Base-by-base conservation (phyloP, 345 rosid genomes). In the Adansonia digitata region DNA sequence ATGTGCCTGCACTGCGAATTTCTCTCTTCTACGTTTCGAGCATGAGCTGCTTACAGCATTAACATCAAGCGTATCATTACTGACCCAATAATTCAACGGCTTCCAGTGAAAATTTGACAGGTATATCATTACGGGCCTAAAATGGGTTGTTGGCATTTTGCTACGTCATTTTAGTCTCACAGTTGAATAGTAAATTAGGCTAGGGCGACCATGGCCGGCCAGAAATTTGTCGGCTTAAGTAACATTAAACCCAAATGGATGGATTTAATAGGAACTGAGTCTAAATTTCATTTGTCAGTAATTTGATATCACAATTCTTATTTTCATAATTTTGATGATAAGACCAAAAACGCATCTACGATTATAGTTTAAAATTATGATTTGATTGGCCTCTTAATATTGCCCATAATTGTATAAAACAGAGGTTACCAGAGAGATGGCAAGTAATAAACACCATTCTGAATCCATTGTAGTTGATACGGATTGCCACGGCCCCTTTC, bases 401-500 rank as follows among this genome's bases (percentile, higher is more conserved):
- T n/a, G 71, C 18, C 5, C 20, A 24, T 45, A 27, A 46, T 27
- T 68, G 72, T 24, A 68, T 1, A 46, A 17, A 14, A 27, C 40
- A 17, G 0, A 37, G 22, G 1, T 69, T 48, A 86, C 89, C 87
- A 1, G 90, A 80, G 78, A 87, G 88, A 75, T 87, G 91, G 67
- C 86, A 84, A 43, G 88, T 82, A 66, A 82, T 81, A 76, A 80
- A 87, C 42, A 82, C 81, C 83, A 85, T 83, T 60, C 24, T 53
- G 61, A 85, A 79, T 43, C 91, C 89, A 76, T 81, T 80, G 77
- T 78, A 87, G 43, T 72, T 77, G 60, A 87, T 81, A 45, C 72
- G 74, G 27, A 87, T 81, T 2, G 87, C 89, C 1, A 84, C 91
- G 0, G 91, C 85, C 2, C 89, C 91, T 73, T 87, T 85, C 61